These are phyloP conservation scores for Diaporthe sp. DNA, from an alignment of 2,329 filamentous ascomycete species.

Conservation along the genomic window DNA sequence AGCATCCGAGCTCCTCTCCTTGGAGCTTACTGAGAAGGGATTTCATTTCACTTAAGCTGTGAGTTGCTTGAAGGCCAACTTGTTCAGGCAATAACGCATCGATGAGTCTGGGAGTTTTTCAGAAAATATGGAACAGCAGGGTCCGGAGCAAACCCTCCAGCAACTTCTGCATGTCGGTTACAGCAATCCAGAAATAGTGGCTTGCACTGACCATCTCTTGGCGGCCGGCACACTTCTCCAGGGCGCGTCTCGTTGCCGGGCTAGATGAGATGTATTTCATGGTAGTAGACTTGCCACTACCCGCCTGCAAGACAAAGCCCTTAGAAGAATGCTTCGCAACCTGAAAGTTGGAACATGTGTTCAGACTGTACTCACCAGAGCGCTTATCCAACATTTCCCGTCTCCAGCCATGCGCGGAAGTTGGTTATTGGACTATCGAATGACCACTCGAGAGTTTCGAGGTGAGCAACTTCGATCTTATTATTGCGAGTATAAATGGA, in stretches of 20 bases:
- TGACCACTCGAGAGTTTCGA: neutral
- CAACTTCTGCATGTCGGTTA: neutral
- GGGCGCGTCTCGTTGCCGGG: neutral
- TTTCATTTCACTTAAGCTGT: neutral
- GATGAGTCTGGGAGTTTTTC: neutral
- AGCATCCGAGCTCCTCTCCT: neutral
- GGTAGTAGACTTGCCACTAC: neutral
- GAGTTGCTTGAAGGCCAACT: neutral
- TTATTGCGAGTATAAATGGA: neutral
- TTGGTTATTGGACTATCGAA: neutral
- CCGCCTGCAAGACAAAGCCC: neutral
- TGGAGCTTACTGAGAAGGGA: neutral
- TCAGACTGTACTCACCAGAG: too few relatives aligned
- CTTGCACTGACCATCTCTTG: neutral
- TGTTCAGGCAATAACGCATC: neutral
- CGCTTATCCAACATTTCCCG: neutral
- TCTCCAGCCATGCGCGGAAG: neutral
- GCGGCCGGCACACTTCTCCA: neutral
- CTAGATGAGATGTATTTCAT: neutral
- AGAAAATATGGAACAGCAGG: neutral
- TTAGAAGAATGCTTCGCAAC: too few relatives aligned
- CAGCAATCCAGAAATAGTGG: neutral
- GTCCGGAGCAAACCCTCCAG: neutral
- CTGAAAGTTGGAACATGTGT: too few relatives aligned
- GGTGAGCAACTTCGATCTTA: neutral